Evolutionary conservation across 1,284 basidiomycete species (phyloP), one percentile per base, ranked within the genome.

Genomic region (Microbotryomycetes sp.): DNA sequence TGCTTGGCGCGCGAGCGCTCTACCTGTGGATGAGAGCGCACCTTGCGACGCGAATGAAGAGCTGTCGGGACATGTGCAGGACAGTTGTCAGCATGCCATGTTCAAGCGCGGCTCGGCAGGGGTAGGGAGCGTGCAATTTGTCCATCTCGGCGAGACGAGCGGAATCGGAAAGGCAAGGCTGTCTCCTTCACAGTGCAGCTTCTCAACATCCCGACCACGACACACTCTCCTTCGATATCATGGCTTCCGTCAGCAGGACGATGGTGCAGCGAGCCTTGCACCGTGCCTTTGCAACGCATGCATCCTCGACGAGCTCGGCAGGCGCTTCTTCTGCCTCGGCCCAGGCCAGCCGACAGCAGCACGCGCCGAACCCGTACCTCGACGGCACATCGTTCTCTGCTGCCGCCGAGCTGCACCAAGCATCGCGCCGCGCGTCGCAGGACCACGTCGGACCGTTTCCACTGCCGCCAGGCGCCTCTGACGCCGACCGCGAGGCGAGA

Each of bases 371-470:
- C n/a, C n/a, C n/a, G n/a, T n/a, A n/a, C n/a, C n/a, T n/a, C n/a
- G 18, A 41, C 35, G 18, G 35, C 35, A 11, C 35, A 41, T 11
- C 35, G 9, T 41, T 41, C 11, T 41, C 35, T 41, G 35, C 35
- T 11, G 11, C 18, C 11, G 35, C 9, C 35, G 35, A 41, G 18
- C 18, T 41, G 35, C 9, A 18, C 11, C 35, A 18, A 41, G 35
- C 35, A 11, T 18, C 9, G 18, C 35, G 18, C 9, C 9, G 11
- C 9, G 11, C 9, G 18, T 41, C 35, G 9, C 35, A 41, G 6
- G 54, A 56, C 9, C 57, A 63, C 30, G 53, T 60, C 27, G 67
- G 67, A 0, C 64, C 67, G 3, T 68, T 68, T 58, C 64, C 67
- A 2, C 60, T 68, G 15, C 61, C 61, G 4, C 26, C 46, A n/a